Evolutionary conservation across 192 early-diverging fungal genomes (phyloP).

Genomic region (Linnemannia zychae): DNA sequence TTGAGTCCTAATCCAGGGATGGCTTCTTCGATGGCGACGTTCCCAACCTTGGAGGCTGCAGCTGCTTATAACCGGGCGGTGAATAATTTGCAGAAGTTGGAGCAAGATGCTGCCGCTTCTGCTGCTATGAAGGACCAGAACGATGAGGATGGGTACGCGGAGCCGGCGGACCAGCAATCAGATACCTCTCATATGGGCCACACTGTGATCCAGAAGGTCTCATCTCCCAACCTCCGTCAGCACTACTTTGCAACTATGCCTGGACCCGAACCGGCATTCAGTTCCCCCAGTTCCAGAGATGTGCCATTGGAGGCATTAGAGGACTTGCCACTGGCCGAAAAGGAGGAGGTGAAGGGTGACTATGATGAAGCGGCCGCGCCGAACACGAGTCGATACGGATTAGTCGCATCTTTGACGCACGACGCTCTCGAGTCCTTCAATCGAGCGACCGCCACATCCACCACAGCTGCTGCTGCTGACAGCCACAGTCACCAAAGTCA

Average conservation of each 20-base stretch:
- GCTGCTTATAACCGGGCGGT: conserved; percentile 3
- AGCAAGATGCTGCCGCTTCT: neutral
- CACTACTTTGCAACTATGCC: neutral
- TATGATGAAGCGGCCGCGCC: neutral
- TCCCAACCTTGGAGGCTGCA: neutral
- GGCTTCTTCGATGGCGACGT: conserved; percentile 12
- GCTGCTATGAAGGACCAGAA: neutral
- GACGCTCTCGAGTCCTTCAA: conserved; percentile 39
- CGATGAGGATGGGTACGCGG: neutral
- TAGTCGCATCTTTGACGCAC: conserved; percentile 29
- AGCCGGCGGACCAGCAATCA: neutral
- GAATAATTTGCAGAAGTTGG: neutral
- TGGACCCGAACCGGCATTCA: neutral
- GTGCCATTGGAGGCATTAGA: neutral
- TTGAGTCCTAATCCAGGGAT: conserved; percentile 30
- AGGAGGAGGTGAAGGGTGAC: neutral
- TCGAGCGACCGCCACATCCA: neutral
- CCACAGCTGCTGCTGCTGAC: no score
- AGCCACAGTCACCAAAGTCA: neutral
- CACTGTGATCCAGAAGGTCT: neutral
- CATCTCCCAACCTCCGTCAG: conserved; percentile 19
- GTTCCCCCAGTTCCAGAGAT: neutral
- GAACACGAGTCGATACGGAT: conserved; percentile 9
- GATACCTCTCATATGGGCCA: neutral
- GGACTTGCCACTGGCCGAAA: neutral